These are phyloP conservation scores for Rutidosis leptorrhynchoides DNA, from an alignment of 129 eudicot genomes.

Conservation along the genomic window DNA sequence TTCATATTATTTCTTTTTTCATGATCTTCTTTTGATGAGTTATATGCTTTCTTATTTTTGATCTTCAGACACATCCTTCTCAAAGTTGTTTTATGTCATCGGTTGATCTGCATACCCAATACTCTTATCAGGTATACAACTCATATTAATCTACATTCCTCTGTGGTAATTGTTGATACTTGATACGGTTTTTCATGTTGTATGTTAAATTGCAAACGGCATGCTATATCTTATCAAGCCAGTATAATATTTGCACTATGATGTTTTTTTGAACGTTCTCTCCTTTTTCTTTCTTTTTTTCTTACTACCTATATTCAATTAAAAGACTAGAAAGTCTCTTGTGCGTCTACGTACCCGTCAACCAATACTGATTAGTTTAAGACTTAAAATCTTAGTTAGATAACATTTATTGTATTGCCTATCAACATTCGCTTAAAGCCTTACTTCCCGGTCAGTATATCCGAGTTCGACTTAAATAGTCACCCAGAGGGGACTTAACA, in stretches of 20 bases:
- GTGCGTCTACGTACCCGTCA: too few species aligned
- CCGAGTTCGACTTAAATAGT: too few species aligned
- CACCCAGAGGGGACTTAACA: too few species aligned
- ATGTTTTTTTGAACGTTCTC: too few species aligned
- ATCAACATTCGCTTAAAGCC: too few species aligned
- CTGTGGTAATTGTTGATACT: background rate
- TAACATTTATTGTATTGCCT: too few species aligned
- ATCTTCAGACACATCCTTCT: slow-evolving; percentile 75
- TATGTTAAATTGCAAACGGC: background rate
- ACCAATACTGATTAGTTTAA: too few species aligned
- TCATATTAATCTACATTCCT: slow-evolving; percentile 4
- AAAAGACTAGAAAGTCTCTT: too few species aligned
- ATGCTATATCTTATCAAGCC: background rate
- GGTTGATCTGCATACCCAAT: slow-evolving; percentile 72
- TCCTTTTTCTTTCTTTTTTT: too few species aligned
- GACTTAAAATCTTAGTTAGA: too few species aligned
- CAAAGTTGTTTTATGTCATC: slow-evolving; percentile 87
- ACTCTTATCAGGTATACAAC: slow-evolving; percentile 69
- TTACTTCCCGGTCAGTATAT: too few species aligned
- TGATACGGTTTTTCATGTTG: background rate
- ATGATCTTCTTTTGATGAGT: slow-evolving; percentile 12
- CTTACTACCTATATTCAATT: too few species aligned
- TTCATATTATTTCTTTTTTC: background rate
- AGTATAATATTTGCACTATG: background rate
- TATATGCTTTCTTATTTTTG: slow-evolving; percentile 13